These are phyloP conservation scores for Luffa aegyptiaca DNA, from an alignment of 306 rosid species.

Conservation along the genomic window DNA sequence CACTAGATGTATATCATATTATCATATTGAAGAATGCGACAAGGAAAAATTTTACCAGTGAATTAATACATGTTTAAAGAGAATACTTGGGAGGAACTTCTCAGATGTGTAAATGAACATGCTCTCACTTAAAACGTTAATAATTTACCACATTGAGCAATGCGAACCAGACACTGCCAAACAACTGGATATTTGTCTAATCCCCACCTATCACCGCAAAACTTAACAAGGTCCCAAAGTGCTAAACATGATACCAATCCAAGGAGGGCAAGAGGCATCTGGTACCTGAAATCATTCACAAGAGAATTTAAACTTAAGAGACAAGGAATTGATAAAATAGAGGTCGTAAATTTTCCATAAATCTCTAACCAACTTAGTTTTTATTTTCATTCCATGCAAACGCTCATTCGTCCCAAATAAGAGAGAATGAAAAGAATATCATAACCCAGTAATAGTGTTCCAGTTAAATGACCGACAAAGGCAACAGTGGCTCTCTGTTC, in stretches of 20 bases:
- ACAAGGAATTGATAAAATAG: neutral
- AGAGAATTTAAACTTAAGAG: neutral
- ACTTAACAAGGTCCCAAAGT: slow-evolving; percentile 76
- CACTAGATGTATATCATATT: neutral
- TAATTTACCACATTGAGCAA: slow-evolving; percentile 71
- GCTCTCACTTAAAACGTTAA: neutral
- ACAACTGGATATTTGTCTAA: slow-evolving; percentile 50
- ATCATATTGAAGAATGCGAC: neutral
- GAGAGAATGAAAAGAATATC: neutral
- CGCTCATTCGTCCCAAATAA: neutral
- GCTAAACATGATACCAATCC: slow-evolving; percentile 76
- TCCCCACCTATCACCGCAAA: slow-evolving; percentile 48
- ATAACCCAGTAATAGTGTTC: neutral
- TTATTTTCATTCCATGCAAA: neutral
- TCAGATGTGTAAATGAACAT: neutral
- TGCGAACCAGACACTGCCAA: slow-evolving; percentile 48
- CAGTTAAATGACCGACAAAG: neutral
- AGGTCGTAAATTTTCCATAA: neutral
- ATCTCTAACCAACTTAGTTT: neutral
- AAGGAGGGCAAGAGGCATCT: slow-evolving; percentile 77
- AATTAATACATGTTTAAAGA: neutral
- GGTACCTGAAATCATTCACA: slow-evolving; percentile 48
- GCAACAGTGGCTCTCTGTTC: neutral
- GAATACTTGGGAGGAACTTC: neutral
- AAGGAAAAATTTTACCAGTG: neutral